Conservation (phyloP, 2,329 filamentous ascomycete genomes). For the Dactylonectria estremocensis region DNA sequence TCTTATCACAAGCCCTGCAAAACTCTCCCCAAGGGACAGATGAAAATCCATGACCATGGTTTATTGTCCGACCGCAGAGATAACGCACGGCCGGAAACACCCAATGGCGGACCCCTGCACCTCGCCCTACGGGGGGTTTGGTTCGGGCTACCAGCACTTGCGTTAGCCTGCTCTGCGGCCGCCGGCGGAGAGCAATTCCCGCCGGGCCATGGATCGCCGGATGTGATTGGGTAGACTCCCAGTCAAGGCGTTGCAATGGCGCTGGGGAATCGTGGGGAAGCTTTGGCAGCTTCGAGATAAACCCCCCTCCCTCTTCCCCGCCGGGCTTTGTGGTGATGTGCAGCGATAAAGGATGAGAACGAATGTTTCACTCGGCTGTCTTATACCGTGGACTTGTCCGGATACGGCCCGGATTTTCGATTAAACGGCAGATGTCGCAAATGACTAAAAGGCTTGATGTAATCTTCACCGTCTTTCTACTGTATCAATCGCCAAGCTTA, state of each 20-base stretch:
- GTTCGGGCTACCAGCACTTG: too few species aligned
- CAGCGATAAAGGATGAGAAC: background rate
- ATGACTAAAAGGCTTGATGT: slow-evolving; percentile 5
- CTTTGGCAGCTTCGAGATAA: background rate
- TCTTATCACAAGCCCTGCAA: background rate
- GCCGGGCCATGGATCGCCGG: slow-evolving; percentile 1
- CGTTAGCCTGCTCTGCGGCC: background rate
- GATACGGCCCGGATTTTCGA: background rate
- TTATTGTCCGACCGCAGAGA: slow-evolving; percentile 10
- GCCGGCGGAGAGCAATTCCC: background rate
- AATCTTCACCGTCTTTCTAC: background rate
- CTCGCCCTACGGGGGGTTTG: background rate
- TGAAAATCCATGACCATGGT: background rate
- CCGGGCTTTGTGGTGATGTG: background rate
- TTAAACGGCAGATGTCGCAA: background rate
- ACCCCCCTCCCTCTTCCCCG: background rate
- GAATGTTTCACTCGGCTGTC: background rate
- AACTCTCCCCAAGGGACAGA: too few species aligned
- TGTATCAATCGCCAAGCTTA: background rate
- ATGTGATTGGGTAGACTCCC: background rate
- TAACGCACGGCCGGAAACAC: background rate
- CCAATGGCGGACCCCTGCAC: background rate
- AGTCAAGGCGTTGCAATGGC: background rate
- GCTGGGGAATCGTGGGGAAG: slow-evolving; percentile 10
- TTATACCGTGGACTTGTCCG: background rate